Evolutionary conservation across 257 asterid genomes (phyloP).

Genomic region (Solanum peruvianum): DNA sequence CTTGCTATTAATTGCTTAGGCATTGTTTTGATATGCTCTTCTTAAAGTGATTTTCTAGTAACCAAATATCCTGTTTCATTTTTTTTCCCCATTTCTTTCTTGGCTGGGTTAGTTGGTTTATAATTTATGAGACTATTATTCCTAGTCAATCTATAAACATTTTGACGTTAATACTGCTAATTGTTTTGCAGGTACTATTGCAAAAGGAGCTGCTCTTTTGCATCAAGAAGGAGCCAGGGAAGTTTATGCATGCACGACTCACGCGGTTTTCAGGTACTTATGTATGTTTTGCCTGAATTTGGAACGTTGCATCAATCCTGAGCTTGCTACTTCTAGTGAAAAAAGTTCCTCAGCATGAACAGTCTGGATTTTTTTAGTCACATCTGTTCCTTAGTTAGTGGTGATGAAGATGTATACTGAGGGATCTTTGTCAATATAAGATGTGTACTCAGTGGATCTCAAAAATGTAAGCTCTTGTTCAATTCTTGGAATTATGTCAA

Average conservation of each 20-base stretch:
- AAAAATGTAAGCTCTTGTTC: neutral
- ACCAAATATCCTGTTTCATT: neutral
- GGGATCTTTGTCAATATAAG: neutral
- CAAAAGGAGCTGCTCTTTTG: slow-evolving; percentile 84
- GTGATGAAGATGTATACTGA: neutral
- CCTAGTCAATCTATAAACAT: neutral
- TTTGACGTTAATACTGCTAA: slow-evolving; percentile 5
- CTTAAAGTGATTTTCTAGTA: neutral
- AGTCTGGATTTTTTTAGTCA: neutral
- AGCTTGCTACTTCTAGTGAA: neutral
- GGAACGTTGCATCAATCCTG: neutral
- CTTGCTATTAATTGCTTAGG: neutral
- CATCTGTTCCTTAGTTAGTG: neutral
- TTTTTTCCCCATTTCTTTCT: neutral
- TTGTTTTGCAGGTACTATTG: slow-evolving; percentile 59
- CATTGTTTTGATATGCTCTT: neutral
- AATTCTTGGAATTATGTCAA: neutral
- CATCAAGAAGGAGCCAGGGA: slow-evolving; percentile 99
- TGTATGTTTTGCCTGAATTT: neutral
- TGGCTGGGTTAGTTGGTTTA: neutral
- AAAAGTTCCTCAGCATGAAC: neutral
- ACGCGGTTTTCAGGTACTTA: slow-evolving; percentile 81
- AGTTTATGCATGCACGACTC: slow-evolving; percentile 93
- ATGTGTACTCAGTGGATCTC: neutral
- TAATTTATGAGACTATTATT: neutral